Base-by-base conservation (phyloP, 2,329 filamentous ascomycete species). In the Xylaria sp. region DNA sequence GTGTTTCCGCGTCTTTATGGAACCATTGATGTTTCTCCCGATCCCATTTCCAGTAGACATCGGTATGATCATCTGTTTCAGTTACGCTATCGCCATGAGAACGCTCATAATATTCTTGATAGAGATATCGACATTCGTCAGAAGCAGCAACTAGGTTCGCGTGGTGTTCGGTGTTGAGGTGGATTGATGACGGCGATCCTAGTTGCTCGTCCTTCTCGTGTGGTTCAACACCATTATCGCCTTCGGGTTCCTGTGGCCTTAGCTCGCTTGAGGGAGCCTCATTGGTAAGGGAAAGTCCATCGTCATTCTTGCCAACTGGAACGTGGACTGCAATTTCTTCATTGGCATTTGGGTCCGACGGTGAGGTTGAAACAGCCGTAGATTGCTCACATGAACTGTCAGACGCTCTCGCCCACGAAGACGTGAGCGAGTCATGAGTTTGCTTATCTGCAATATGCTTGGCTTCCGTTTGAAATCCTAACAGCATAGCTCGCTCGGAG, bases 1-100 rank as follows among this genome's bases (percentile, higher is more conserved):
- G 25, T 7, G 67, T 63, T 8, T 66, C 63, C n/a, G 60, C 31
- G 12, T 73, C 66, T n/a, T 13, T 34, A 23, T 73, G 72, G 56
- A 66, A 72, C 72, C 69, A 73, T 54, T 70, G 63, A 25, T 70
- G 34, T 8, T 20, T 65, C 1, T 60, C 34, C 51, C 5, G 20
- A 46, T 70, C 67, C 72, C 72, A 73, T 23, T 65, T 62, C 72
- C 72, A 73, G 46, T 73, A 73, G 5, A 10, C 37, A 28, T 70
- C 65, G n/a, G 55, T 51, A 20, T 18, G 41, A 50, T 61, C 56
- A n/a, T 65, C 60, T 15, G 46, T 58, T 15, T 66, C 62, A 34
- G 6, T 15, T n/a, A 18, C 46, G 18, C 7, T n/a, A 6, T 25
- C 37, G 10, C 58, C 58, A 12, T 63, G n/a, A 23, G 63, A 48